Conservation (phyloP, 1,139 yeast genomes). For the Groenewaldozyma auringiensis region DNA sequence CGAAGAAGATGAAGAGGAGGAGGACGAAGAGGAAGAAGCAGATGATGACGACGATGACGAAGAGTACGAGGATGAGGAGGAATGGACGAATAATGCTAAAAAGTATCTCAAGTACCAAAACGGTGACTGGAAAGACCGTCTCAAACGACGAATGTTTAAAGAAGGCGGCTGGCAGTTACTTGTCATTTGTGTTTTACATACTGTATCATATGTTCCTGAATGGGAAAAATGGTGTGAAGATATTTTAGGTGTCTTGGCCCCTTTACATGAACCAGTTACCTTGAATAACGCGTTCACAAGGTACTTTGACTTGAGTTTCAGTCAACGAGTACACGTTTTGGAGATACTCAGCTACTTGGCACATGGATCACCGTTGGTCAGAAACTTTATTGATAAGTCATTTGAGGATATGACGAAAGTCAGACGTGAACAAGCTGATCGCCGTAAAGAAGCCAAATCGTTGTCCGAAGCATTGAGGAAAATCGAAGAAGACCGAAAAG, state of each 20-base stretch:
- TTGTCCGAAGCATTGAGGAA: constrained; percentile 43
- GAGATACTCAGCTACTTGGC: constrained; percentile 51
- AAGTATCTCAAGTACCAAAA: constrained; percentile 54
- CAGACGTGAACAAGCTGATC: constrained; percentile 63
- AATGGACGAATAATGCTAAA: constrained; percentile 22
- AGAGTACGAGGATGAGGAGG: constrained; percentile 18
- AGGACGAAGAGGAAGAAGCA: constrained; percentile 14
- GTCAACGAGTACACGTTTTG: constrained; percentile 46
- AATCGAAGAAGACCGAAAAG: constrained; percentile 27
- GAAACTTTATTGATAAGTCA: constrained; percentile 60
- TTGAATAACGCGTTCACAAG: constrained; percentile 43
- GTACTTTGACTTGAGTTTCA: constrained; percentile 46
- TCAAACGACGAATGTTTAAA: constrained; percentile 64
- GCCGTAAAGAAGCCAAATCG: constrained; percentile 51
- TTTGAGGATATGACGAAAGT: constrained; percentile 56
- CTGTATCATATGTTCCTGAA: constrained; percentile 50
- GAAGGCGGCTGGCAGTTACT: constrained; percentile 85
- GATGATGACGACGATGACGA: constrained; percentile 21
- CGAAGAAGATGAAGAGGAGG: constrained; percentile 17
- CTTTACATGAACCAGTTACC: constrained; percentile 44
- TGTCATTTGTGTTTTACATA: constrained; percentile 56
- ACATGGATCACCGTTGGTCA: constrained; percentile 50
- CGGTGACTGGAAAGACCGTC: constrained; percentile 67
- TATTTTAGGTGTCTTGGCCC: constrained; percentile 50
- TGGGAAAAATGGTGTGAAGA: constrained; percentile 42